Evolutionary conservation across 352 stramenopile species (phyloP).

Genomic region (Phytophthora sansomeana): DNA sequence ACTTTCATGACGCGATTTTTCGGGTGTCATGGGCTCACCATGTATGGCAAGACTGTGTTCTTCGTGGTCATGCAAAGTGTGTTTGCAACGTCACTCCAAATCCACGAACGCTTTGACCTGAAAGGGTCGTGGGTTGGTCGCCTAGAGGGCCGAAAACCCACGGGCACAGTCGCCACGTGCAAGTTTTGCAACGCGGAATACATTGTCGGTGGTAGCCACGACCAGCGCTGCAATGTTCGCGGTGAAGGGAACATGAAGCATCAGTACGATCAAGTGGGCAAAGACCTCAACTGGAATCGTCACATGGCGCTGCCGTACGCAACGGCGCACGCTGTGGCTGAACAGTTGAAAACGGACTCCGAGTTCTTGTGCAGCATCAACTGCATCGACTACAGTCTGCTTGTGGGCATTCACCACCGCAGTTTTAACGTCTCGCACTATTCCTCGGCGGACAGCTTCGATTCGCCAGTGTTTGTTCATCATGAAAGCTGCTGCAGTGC

Average conservation of each 20-base stretch:
- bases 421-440: conserved; percentile 84
- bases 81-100: conserved; percentile 79
- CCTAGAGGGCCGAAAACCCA: conserved; percentile 76
- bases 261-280: conserved; percentile 84
- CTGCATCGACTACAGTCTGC: conserved; percentile 96
- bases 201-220: conserved; percentile 69
- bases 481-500: conserved; percentile 35
- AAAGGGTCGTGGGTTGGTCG: conserved; percentile 89
- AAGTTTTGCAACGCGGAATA: conserved; percentile 82
- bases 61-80: conserved; percentile 90
- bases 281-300: conserved; percentile 87
- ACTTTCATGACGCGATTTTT: conserved; percentile 88
- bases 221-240: conserved; percentile 70
- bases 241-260: conserved; percentile 75
- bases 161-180: conserved; percentile 70
- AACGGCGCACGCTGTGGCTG: conserved; percentile 63
- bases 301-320: conserved; percentile 72
- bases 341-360: conserved; percentile 88
- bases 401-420: conserved; percentile 94
- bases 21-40: conserved; percentile 82
- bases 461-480: conserved; percentile 37
- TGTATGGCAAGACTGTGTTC: conserved; percentile 88
- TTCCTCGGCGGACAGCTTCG: conserved; percentile 60
- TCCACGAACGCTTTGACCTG: conserved; percentile 85
- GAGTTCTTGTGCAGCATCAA: conserved; percentile 93